A percentile compares a stretch with the other conserved stretches of the same genome.
Conservation (phyloP, 2,329 filamentous ascomycete species). For the Thyridium curvatum region DNA sequence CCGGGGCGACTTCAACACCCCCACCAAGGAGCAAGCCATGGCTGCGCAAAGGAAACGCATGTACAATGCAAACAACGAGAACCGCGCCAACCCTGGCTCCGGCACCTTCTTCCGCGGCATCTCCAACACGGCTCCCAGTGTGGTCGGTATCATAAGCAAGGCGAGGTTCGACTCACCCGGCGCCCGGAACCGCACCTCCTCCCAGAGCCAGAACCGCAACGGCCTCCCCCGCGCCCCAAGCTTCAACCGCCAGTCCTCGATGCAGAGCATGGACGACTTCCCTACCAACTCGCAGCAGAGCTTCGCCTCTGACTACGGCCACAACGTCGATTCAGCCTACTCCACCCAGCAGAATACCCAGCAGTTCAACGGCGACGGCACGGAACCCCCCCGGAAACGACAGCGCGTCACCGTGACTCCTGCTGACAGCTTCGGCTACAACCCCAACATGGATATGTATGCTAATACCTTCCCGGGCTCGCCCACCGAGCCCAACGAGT, state of each 20-base stretch:
- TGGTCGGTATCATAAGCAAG: conserved; percentile 94
- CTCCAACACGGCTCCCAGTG: conserved; percentile 84
- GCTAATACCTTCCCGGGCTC: conserved; percentile 56
- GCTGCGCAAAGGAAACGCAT: conserved; percentile 88
- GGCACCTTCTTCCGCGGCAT: conserved; percentile 98
- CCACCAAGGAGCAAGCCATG: conserved; percentile 98
- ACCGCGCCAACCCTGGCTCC: conserved; percentile 56
- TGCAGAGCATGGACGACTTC: conserved; percentile 63
- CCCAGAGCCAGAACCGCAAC: conserved; percentile 23
- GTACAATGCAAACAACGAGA: conserved; percentile 72
- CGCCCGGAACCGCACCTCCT: conserved; percentile 45
- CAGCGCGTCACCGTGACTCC: conserved; percentile 52
- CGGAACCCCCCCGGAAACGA: conserved; percentile 79
- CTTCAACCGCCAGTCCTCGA: conserved; percentile 65
- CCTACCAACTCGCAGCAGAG: conserved; percentile 79
- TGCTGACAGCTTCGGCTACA: conserved; percentile 50
- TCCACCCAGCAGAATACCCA: conserved; percentile 46
- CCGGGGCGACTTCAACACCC: conserved; percentile 78
- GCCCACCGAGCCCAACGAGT: conserved; percentile 75
- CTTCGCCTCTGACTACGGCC: conserved; percentile 68
- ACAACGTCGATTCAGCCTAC: conserved; percentile 65
- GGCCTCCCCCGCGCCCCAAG: conserved; percentile 61
- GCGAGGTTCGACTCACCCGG: conserved; percentile 86
- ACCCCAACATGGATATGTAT: conserved; percentile 40
- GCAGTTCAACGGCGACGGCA: conserved; percentile 44